These are phyloP conservation scores for Ascochyta viciae-villosae DNA, from an alignment of 2,329 filamentous ascomycete genomes.

Conservation along the genomic window DNA sequence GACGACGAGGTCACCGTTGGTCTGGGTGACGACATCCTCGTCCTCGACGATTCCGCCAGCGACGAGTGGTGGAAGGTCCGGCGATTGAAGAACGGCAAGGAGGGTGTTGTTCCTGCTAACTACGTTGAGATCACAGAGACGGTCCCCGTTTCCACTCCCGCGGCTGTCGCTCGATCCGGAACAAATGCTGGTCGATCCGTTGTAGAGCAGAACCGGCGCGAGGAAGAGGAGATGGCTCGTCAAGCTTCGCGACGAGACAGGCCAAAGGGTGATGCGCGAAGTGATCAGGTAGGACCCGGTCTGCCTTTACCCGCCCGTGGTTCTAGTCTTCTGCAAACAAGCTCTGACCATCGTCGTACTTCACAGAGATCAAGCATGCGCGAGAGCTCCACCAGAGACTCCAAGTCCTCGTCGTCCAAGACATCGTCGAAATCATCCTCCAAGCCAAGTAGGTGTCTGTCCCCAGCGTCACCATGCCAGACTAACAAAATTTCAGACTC, in stretches of 20 bases:
- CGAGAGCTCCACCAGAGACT: constrained; percentile 67
- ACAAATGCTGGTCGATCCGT: constrained; percentile 68
- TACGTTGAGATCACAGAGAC: constrained; percentile 89
- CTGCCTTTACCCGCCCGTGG: constrained; percentile 77
- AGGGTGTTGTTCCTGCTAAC: constrained; percentile 95
- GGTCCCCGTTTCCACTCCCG: constrained; percentile 59
- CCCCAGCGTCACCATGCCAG: constrained; percentile 17
- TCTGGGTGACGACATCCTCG: constrained; percentile 86
- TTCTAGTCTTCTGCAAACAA: constrained; percentile 75
- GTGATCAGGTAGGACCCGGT: constrained; percentile 77
- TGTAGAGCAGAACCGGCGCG: constrained; percentile 77
- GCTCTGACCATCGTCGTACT: constrained; percentile 70
- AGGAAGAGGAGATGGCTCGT: constrained; percentile 84
- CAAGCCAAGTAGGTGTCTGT: constrained; percentile 74
- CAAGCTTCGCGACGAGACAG: constrained; percentile 74
- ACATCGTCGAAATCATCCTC: constrained; percentile 56
- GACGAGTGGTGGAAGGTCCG: constrained; percentile 99
- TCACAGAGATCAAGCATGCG: constrained; percentile 75
- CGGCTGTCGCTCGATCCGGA: constrained; percentile 59
- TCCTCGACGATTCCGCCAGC: constrained; percentile 89
- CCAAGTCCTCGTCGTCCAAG: constrained; percentile 53
- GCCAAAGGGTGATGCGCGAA: constrained; percentile 58
- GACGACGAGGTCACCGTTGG: constrained; percentile 95
- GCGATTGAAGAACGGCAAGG: constrained; percentile 86
- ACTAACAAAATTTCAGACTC: constrained; percentile 59